Conservation (phyloP, 1,139 yeast genomes). For the Sugiyamaella pinicola region DNA sequence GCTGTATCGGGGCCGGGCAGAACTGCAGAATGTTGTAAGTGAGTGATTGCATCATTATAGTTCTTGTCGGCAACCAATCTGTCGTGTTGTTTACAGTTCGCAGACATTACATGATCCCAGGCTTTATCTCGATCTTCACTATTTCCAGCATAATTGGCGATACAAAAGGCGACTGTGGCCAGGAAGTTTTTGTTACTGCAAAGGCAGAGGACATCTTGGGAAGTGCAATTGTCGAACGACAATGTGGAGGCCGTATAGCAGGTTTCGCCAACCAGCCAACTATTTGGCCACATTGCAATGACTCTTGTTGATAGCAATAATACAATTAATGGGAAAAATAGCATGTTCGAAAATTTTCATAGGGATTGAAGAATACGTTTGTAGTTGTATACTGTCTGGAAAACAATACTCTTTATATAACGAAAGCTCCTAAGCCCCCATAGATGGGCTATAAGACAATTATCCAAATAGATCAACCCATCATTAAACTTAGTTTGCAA, state of each 20-base stretch:
- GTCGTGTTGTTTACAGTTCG: slow-evolving; percentile 36
- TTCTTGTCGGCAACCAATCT: slow-evolving; percentile 31
- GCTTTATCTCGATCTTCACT: slow-evolving; percentile 36
- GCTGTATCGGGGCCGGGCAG: slow-evolving; percentile 22
- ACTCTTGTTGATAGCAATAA: neutral
- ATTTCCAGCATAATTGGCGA: slow-evolving; percentile 26
- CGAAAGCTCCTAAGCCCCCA: neutral
- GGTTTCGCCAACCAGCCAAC: slow-evolving; percentile 41
- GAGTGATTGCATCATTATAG: slow-evolving; percentile 30
- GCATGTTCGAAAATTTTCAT: too few species aligned
- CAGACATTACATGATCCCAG: slow-evolving; percentile 38
- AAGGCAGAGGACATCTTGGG: slow-evolving; percentile 39
- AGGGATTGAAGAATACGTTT: too few species aligned
- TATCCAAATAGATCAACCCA: neutral
- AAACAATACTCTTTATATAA: neutral
- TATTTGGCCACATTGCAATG: slow-evolving; percentile 38
- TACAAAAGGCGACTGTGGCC: slow-evolving; percentile 39
- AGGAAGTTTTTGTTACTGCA: slow-evolving; percentile 38
- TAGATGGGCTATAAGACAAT: neutral
- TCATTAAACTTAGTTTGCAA: slow-evolving; percentile 13
- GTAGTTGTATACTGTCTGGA: too few species aligned
- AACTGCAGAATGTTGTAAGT: slow-evolving; percentile 17
- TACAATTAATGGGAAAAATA: neutral
- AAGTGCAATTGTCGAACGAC: slow-evolving; percentile 36
- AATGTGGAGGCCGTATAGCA: slow-evolving; percentile 37